Base-by-base conservation (phyloP, 2,329 filamentous ascomycete species). In the Hypoxylon sp. region DNA sequence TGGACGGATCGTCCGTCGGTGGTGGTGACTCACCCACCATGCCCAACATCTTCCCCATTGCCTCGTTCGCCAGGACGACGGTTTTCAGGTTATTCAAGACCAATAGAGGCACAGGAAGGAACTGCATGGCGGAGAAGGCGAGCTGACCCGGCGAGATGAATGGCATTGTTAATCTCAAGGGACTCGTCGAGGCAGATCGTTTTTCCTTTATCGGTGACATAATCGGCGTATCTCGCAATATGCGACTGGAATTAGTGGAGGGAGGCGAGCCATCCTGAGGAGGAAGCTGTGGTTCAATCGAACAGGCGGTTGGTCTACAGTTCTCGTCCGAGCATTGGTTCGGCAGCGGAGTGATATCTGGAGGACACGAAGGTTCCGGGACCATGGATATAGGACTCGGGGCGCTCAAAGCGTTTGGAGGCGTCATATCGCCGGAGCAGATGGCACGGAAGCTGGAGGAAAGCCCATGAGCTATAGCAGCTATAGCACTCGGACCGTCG, bases 31-130 rank as follows among this genome's bases (percentile, higher is more conserved):
- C 81, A 2, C 76, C 70, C 26, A 88, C 82, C 53, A 92, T 82
- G 3, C 88, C 90, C 22, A 94, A 80, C 73, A 94, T 80, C 60
- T 88, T 85, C 1, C 89, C 91, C 87, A 94, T 91, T 19, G 92
- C 90, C 72, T 94, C 90, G 73, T 94, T 94, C 33, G 91, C 92
- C 44, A 94, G 79, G 0, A 92, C 85, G 2, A 94, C 86, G 0
- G 90, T 92, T 79, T 94, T 94, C 31, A 87, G 75, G 37, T 85
- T 87, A 55, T 90, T 90, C 37, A 94, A 81, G 0, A 94, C 88
- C 37, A 94, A 78, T 3, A 93, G 78, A 0, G 92, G 92, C 51
- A 93, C 88, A 0, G 92, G 92, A 4, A 94, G 83, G 75, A 92
- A 93, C 74, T 92, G 91, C 79, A 94, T 81, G 4, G 91, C 89